A percentile compares a stretch with the other conserved stretches of the same genome.
These are phyloP conservation scores for Yueomyces sp. DNA, from an alignment of 805 yeast genomes.

Conservation along the genomic window DNA sequence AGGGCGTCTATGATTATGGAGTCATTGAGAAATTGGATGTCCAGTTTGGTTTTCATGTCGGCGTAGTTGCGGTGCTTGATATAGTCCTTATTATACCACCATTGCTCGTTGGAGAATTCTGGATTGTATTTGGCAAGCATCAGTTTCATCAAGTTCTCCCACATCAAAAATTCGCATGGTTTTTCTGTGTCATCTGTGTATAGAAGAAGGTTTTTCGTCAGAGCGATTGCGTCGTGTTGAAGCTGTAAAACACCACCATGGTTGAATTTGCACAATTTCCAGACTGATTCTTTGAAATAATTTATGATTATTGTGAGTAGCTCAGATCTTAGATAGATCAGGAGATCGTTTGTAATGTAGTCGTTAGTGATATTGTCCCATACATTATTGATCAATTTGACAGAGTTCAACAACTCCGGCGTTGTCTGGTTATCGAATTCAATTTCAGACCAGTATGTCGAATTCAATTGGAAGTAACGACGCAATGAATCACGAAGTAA, in stretches of 20 bases:
- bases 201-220: background rate
- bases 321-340: constrained; percentile 14
- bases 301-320: constrained; percentile 17
- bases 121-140: background rate
- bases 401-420: constrained; percentile 19
- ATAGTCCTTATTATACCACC: constrained; percentile 6
- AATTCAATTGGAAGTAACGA: constrained; percentile 20
- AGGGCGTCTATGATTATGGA: constrained; percentile 26
- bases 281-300: constrained; percentile 24
- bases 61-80: constrained; percentile 21
- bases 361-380: constrained; percentile 6
- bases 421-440: background rate
- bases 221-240: constrained; percentile 10
- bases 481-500: constrained; percentile 18
- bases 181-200: background rate
- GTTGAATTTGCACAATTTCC: constrained; percentile 27
- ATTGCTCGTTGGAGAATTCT: background rate
- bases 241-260: constrained; percentile 23
- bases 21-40: constrained; percentile 15
- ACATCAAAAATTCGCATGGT: background rate
- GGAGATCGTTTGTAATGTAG: constrained; percentile 6
- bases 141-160: background rate
- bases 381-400: constrained; percentile 13
- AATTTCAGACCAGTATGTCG: constrained; percentile 3
- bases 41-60: constrained; percentile 11